Evolutionary conservation across 768 basidiomycete species (phyloP).

Genomic region (Podaxis pistillaris): DNA sequence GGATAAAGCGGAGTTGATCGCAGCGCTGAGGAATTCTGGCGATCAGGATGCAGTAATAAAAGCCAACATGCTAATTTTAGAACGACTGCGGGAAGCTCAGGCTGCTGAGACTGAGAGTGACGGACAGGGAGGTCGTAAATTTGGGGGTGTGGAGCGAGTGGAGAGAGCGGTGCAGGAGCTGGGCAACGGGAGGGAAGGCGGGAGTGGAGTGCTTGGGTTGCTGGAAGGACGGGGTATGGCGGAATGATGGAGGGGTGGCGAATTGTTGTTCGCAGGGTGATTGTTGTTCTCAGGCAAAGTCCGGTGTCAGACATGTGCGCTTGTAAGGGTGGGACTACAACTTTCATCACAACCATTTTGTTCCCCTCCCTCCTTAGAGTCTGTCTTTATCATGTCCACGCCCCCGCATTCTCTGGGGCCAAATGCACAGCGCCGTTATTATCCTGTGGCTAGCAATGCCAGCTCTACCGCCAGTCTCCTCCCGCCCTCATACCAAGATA

Average conservation of each 20-base stretch:
- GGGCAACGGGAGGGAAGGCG: slow-evolving; percentile 12
- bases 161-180: slow-evolving; percentile 43
- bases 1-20: slow-evolving; percentile 42
- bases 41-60: slow-evolving; percentile 35
- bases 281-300: slow-evolving; percentile 14
- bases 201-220: slow-evolving; percentile 42
- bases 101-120: slow-evolving; percentile 36
- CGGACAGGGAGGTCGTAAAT: slow-evolving; percentile 22
- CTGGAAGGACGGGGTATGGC: slow-evolving; percentile 42
- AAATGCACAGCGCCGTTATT: slow-evolving; percentile 41
- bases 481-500: slow-evolving; percentile 20
- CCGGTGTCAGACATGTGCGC: not conserved
- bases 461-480: slow-evolving; percentile 56
- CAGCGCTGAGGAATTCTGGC: slow-evolving; percentile 16
- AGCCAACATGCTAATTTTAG: slow-evolving; percentile 48
- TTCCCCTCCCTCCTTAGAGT: slow-evolving; percentile 19
- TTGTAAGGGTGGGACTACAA: not conserved
- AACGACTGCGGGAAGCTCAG: slow-evolving; percentile 53
- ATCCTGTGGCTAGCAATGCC: slow-evolving; percentile 36
- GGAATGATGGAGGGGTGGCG: slow-evolving; percentile 1
- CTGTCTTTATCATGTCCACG: slow-evolving; percentile 27
- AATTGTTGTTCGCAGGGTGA: slow-evolving; percentile 20
- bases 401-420: slow-evolving; percentile 21
- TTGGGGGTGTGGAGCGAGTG: slow-evolving; percentile 42
- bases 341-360: slow-evolving; percentile 7